phyloP scores from a whole-genome alignment of 352 stramenopile genomes.

The Phytophthora hibernalis region DNA sequence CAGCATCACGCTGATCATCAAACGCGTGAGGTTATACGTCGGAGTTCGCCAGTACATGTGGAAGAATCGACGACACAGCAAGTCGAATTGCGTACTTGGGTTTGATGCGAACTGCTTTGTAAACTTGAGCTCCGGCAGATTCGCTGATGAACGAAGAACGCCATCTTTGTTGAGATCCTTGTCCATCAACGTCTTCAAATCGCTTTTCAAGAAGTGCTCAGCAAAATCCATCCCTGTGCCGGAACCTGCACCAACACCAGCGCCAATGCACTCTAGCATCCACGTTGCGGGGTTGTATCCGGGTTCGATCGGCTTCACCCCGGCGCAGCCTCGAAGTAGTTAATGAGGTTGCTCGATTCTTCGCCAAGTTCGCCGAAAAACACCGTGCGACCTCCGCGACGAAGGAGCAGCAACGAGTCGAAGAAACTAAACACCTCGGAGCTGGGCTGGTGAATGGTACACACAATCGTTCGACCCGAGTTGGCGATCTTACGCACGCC shows the following conservation, averaged over 20 bases:
- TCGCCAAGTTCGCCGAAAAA: constrained; percentile 68
- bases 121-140: constrained; percentile 52
- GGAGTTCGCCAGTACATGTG: constrained; percentile 89
- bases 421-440: constrained; percentile 92
- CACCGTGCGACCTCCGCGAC: constrained; percentile 54
- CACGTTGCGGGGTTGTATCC: constrained; percentile 92
- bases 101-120: constrained; percentile 43
- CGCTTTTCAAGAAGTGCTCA: constrained; percentile 45
- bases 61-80: constrained; percentile 64
- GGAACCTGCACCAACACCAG: constrained; percentile 36
- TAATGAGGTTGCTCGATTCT: constrained; percentile 53
- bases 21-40: constrained; percentile 83
- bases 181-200: constrained; percentile 44
- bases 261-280: constrained; percentile 87
- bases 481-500: constrained; percentile 88
- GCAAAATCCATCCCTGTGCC: constrained; percentile 46
- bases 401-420: constrained; percentile 84
- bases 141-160: constrained; percentile 38
- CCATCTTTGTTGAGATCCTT: constrained; percentile 54
- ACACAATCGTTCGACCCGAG: constrained; percentile 82
- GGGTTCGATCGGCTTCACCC: constrained; percentile 60
- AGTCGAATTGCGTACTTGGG: constrained; percentile 35
- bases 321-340: constrained; percentile 58
- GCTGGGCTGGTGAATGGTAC: constrained; percentile 93
- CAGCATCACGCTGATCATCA: constrained; percentile 75